A percentile compares a stretch with the other conserved stretches of the same genome.
These are phyloP conservation scores for Lyophyllum semitale DNA, from an alignment of 768 basidiomycete species.

Conservation along the genomic window DNA sequence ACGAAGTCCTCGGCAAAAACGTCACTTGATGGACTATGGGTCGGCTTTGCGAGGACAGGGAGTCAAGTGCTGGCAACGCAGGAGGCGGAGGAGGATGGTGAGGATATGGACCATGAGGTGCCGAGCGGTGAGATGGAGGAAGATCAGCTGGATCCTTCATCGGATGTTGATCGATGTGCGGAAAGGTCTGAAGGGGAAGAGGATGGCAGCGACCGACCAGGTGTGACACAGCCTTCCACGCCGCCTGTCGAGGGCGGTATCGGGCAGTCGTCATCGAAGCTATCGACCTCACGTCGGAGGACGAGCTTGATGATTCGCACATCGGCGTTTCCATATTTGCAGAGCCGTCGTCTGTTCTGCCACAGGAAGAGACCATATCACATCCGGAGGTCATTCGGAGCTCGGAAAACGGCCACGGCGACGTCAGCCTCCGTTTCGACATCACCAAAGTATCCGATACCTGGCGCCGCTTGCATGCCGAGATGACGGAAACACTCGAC, in stretches of 20 bases:
- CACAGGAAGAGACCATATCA: conserved; percentile 19
- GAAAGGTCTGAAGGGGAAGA: not conserved
- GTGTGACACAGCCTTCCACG: conserved; percentile 16
- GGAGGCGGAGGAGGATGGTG: conserved; percentile 14
- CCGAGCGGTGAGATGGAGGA: not conserved
- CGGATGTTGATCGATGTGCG: not conserved
- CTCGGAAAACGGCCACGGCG: conserved; percentile 15
- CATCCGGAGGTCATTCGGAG: conserved; percentile 45
- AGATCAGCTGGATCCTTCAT: conserved; percentile 7
- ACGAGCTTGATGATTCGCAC: conserved; percentile 22
- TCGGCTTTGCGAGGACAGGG: conserved; percentile 55
- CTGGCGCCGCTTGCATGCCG: conserved; percentile 19
- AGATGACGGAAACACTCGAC: not conserved
- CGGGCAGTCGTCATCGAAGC: conserved; percentile 2
- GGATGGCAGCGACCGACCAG: not conserved
- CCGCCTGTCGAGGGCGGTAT: conserved; percentile 19
- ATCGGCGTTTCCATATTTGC: conserved; percentile 18
- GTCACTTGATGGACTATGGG: conserved; percentile 39
- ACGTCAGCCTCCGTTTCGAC: conserved; percentile 36
- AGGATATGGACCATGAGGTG: not conserved
- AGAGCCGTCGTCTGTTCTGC: conserved; percentile 13
- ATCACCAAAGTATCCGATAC: conserved; percentile 26
- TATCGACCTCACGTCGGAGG: conserved; percentile 21
- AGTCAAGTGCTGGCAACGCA: conserved; percentile 29
- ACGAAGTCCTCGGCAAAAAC: conserved; percentile 12